phyloP scores from a whole-genome alignment of 106 monocot genomes.

The Xerophyta viscosa region DNA sequence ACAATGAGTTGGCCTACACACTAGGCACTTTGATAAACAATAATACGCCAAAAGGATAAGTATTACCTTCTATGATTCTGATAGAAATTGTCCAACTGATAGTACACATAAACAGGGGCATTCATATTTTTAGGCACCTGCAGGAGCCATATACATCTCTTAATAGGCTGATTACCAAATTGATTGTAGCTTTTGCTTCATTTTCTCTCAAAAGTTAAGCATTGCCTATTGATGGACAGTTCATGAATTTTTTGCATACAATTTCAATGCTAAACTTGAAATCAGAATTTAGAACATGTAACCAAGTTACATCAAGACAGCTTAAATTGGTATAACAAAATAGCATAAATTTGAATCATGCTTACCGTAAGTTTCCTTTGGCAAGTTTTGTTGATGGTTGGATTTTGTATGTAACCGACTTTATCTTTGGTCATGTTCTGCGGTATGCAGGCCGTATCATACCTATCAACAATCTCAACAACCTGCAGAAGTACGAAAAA shows the following conservation, averaged over 20 bases:
- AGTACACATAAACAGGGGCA: conserved; percentile 49
- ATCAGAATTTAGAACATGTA: too few species aligned
- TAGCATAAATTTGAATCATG: too few species aligned
- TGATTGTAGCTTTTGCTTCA: not conserved
- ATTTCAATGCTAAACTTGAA: too few species aligned
- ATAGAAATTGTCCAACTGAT: conserved; percentile 61
- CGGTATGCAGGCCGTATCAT: conserved; percentile 56
- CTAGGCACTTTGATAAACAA: too few species aligned
- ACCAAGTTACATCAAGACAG: too few species aligned
- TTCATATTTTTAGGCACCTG: conserved; percentile 56
- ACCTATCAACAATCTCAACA: conserved; percentile 78
- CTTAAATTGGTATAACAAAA: too few species aligned
- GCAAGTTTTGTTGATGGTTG: conserved; percentile 40
- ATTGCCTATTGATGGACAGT: too few species aligned
- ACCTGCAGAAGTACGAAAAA: conserved; percentile 47
- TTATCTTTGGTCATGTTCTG: conserved; percentile 17
- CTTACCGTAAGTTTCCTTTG: conserved; percentile 44
- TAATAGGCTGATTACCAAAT: not conserved
- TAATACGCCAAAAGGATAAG: not conserved
- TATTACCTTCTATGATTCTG: conserved; percentile 63
- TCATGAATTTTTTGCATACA: too few species aligned
- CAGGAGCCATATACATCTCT: not conserved
- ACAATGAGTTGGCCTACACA: too few species aligned
- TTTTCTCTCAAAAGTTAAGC: too few species aligned
- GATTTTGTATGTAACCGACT: conserved; percentile 47